phyloP scores from a whole-genome alignment of 371 early-diverging fungal genomes.

The Mortierella sp. region DNA sequence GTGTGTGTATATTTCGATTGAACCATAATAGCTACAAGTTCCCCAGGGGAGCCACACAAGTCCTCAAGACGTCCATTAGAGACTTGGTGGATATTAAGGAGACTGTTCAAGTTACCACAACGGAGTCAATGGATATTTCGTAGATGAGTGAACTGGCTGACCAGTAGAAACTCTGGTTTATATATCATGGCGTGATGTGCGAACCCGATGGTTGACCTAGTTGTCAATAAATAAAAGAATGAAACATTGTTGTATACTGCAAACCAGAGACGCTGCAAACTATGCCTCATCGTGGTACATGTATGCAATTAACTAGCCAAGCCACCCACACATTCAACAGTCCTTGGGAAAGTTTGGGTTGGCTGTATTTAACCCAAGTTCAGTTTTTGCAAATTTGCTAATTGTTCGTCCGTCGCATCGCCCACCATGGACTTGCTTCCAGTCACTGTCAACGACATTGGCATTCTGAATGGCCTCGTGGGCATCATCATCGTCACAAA shows the following conservation, averaged over 20 bases:
- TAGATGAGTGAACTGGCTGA: slow-evolving; percentile 11
- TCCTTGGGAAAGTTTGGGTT: too few relatives aligned
- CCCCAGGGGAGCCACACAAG: slow-evolving; percentile 62
- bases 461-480: slow-evolving; percentile 46
- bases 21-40: slow-evolving; percentile 52
- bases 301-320: not conserved
- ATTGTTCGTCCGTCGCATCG: not conserved
- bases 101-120: slow-evolving; percentile 55
- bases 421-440: slow-evolving; percentile 23
- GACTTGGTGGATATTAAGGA: slow-evolving; percentile 68
- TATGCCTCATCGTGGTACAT: too few relatives aligned
- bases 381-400: not conserved
- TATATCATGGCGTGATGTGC: not conserved
- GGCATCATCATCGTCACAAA: slow-evolving; percentile 76
- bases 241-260: not conserved
- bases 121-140: slow-evolving; percentile 66
- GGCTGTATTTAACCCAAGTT: not conserved
- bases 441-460: slow-evolving; percentile 21
- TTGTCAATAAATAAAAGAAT: not conserved
- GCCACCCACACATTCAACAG: not conserved
- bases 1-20: not conserved
- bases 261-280: too few relatives aligned
- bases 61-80: slow-evolving; percentile 62
- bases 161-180: not conserved
- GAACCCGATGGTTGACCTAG: not conserved